A percentile compares a stretch with the other conserved stretches of the same genome.
Conservation (phyloP, 129 eudicot genomes). For the Logfia minima region DNA sequence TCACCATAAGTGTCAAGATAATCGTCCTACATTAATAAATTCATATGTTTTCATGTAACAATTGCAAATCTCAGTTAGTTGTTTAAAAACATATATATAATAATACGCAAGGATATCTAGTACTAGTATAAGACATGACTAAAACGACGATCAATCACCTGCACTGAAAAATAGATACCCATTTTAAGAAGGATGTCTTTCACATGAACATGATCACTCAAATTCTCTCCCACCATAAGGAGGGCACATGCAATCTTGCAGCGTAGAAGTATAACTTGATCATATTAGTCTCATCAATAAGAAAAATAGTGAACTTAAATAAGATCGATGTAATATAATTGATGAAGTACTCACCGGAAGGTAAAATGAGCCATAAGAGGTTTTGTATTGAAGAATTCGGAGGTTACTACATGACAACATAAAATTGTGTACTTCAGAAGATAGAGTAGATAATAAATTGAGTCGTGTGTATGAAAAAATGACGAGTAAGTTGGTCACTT, state of each 20-base stretch:
- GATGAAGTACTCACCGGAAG: constrained; percentile 60
- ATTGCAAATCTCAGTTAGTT: no score
- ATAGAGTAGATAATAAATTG: background rate
- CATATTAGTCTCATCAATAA: no score
- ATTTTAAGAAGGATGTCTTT: constrained; percentile 64
- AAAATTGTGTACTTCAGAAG: constrained; percentile 14
- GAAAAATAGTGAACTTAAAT: background rate
- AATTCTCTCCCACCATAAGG: constrained; percentile 63
- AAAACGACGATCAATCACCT: constrained; percentile 35
- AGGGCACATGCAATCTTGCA: constrained; percentile 75
- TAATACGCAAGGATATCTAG: no score
- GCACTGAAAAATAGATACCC: constrained; percentile 75
- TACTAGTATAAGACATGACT: background rate
- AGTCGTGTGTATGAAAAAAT: background rate
- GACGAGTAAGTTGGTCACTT: background rate
- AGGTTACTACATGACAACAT: constrained; percentile 52
- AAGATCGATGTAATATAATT: background rate
- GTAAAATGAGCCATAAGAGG: constrained; percentile 69
- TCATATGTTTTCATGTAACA: background rate
- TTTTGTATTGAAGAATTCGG: constrained; percentile 71
- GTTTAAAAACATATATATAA: no score
- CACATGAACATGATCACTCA: constrained; percentile 54
- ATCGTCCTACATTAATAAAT: constrained; percentile 51
- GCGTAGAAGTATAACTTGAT: background rate
- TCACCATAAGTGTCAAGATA: constrained; percentile 70